Conservation (phyloP, 768 basidiomycete species). For the Rhodotorula babjevae region DNA sequence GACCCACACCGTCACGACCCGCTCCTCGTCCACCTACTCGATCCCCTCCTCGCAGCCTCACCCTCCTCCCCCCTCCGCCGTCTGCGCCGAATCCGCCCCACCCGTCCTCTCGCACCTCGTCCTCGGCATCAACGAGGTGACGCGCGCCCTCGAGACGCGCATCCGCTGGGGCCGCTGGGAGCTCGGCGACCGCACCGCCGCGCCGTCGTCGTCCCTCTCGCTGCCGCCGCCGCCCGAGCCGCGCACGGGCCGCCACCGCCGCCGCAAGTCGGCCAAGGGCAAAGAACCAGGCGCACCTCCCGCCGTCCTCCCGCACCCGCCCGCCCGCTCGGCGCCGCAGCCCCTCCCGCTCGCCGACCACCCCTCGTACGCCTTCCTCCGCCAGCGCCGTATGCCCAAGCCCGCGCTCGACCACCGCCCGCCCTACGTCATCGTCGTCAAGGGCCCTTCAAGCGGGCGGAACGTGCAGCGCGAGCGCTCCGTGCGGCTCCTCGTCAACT, state of each 20-base stretch:
- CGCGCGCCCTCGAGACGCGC: slow-evolving; percentile 64
- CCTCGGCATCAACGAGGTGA: slow-evolving; percentile 76
- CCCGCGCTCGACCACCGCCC: neutral
- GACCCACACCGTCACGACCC: slow-evolving; percentile 4
- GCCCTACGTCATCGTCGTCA: neutral
- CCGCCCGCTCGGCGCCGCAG: neutral
- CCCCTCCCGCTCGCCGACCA: slow-evolving; percentile 7
- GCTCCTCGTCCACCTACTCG: slow-evolving; percentile 1
- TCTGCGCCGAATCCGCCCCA: slow-evolving; percentile 46
- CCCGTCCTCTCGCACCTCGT: slow-evolving; percentile 54
- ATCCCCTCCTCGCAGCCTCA: neutral
- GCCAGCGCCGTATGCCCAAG: neutral
- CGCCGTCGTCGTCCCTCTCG: neutral
- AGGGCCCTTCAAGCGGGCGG: no score
- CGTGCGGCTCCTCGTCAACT: slow-evolving; percentile 2
- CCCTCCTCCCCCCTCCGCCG: neutral
- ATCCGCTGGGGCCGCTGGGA: slow-evolving; percentile 45
- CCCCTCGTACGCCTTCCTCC: slow-evolving; percentile 24
- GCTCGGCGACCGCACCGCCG: slow-evolving; percentile 25
- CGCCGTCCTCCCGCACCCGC: slow-evolving; percentile 14
- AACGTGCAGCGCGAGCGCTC: neutral
- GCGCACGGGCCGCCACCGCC: neutral
- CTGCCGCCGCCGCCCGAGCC: neutral
- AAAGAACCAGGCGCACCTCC: slow-evolving; percentile 37
- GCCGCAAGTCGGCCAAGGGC: slow-evolving; percentile 1